Evolutionary conservation across 2,329 filamentous ascomycete genomes (phyloP).

Genomic region (Neofusicoccum laricinum): DNA sequence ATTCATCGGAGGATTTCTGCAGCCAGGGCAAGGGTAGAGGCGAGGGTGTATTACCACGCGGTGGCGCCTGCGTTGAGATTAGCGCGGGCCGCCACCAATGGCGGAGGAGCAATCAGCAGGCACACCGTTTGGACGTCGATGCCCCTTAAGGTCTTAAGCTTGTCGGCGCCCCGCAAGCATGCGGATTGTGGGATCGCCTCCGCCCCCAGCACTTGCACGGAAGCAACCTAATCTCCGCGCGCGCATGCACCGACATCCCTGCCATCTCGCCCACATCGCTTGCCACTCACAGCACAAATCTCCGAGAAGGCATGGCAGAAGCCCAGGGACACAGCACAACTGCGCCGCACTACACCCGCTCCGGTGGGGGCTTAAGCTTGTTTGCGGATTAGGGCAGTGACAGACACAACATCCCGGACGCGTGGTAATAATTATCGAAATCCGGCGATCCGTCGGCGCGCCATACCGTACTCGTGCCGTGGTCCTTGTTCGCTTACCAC

Average conservation of each 20-base stretch:
- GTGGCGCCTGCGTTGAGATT: neutral
- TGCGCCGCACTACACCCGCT: neutral
- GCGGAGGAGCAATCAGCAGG: neutral
- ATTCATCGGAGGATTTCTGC: neutral
- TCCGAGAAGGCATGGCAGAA: neutral
- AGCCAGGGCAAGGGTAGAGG: neutral
- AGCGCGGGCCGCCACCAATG: neutral
- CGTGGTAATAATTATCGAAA: neutral
- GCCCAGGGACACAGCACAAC: neutral
- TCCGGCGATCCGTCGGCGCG: conserved; percentile 5
- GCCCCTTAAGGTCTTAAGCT: neutral
- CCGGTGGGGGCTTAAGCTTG: neutral
- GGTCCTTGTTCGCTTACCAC: neutral
- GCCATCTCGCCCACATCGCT: neutral
- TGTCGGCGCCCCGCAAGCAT: neutral
- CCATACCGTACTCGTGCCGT: neutral
- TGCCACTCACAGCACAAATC: neutral
- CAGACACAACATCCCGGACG: too few species aligned
- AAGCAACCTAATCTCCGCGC: conserved; percentile 10
- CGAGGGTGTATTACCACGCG: neutral
- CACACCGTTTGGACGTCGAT: neutral
- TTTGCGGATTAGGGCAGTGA: neutral
- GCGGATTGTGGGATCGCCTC: neutral
- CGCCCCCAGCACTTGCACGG: neutral
- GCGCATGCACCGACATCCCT: neutral